These are phyloP conservation scores for Boletus insuetus DNA, from an alignment of 768 basidiomycete genomes.

Conservation along the genomic window DNA sequence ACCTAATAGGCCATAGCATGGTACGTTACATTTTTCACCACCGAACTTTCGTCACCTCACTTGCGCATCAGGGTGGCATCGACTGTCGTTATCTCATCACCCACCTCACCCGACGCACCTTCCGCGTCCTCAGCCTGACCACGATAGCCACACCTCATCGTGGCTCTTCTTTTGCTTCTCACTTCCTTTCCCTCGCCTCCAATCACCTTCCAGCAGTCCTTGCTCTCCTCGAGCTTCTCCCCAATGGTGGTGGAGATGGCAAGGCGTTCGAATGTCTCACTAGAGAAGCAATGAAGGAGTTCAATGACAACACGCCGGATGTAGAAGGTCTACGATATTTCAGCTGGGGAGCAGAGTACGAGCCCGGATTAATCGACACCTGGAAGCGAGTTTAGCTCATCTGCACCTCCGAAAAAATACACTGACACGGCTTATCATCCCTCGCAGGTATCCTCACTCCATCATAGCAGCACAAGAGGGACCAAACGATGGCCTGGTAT, in stretches of 20 bases:
- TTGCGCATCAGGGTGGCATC: conserved; percentile 72
- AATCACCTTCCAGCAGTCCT: conserved; percentile 67
- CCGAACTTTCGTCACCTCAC: not conserved
- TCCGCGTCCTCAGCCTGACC: conserved; percentile 82
- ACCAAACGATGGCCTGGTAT: conserved; percentile 92
- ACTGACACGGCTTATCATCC: not conserved
- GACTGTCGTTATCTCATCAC: conserved; percentile 91
- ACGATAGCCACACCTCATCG: conserved; percentile 95
- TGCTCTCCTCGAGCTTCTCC: conserved; percentile 74
- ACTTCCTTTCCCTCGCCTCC: conserved; percentile 75
- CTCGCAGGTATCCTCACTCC: conserved; percentile 60
- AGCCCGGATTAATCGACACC: conserved; percentile 87
- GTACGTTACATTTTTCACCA: conserved; percentile 42
- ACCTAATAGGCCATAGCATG: conserved; percentile 85
- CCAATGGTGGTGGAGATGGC: conserved; percentile 93
- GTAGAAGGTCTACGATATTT: conserved; percentile 80
- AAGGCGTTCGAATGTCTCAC: conserved; percentile 91
- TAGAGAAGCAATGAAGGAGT: conserved; percentile 76
- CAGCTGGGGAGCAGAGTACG: conserved; percentile 92
- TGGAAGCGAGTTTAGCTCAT: conserved; percentile 53
- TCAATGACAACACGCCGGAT: conserved; percentile 86
- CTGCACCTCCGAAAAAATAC: not conserved
- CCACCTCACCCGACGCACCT: conserved; percentile 71
- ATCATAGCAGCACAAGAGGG: conserved; percentile 86
- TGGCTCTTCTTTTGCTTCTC: conserved; percentile 91